phyloP scores from a whole-genome alignment of 2,329 filamentous ascomycete species.

The Epichloe uncinata region DNA sequence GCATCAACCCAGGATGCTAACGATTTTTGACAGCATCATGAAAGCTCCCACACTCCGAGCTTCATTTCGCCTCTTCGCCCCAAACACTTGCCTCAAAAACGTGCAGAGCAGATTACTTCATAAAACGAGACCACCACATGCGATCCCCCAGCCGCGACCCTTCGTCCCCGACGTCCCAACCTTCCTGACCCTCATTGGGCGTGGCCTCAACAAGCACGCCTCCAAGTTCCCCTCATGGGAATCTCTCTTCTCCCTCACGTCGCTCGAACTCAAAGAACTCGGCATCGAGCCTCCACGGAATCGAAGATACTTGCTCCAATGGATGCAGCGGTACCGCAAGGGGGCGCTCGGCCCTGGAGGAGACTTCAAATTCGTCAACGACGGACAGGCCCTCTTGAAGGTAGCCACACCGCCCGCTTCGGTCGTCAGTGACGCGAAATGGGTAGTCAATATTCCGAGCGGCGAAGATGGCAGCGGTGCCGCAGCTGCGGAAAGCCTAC shows the following conservation, averaged over 20 bases:
- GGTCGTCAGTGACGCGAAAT: constrained; percentile 31
- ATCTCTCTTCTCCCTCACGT: constrained; percentile 70
- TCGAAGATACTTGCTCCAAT: constrained; percentile 72
- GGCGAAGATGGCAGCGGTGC: constrained; percentile 23
- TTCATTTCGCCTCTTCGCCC: constrained; percentile 18
- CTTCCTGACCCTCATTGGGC: constrained; percentile 85
- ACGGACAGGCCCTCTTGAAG: constrained; percentile 38
- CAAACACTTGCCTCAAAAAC: constrained; percentile 18
- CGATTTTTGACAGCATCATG: constrained; percentile 13
- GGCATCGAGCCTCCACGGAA: constrained; percentile 77
- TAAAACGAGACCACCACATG: constrained; percentile 24
- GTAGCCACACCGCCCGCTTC: constrained; percentile 28
- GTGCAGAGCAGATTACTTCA: constrained; percentile 31
- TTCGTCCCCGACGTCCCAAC: constrained; percentile 76
- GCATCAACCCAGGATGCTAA: constrained; percentile 1
- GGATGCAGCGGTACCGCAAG: constrained; percentile 72
- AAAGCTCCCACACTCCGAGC: constrained; percentile 19
- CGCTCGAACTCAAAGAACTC: constrained; percentile 63
- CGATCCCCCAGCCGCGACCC: constrained; percentile 58
- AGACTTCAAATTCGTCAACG: constrained; percentile 58
- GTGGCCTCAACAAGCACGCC: constrained; percentile 67
- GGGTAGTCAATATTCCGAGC: constrained; percentile 41
- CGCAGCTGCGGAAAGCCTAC: constrained; percentile 8
- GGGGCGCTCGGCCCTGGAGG: constrained; percentile 67
- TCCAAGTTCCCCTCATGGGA: constrained; percentile 87